Conservation (phyloP, 163 green algal species). For the Botryococcus braunii region DNA sequence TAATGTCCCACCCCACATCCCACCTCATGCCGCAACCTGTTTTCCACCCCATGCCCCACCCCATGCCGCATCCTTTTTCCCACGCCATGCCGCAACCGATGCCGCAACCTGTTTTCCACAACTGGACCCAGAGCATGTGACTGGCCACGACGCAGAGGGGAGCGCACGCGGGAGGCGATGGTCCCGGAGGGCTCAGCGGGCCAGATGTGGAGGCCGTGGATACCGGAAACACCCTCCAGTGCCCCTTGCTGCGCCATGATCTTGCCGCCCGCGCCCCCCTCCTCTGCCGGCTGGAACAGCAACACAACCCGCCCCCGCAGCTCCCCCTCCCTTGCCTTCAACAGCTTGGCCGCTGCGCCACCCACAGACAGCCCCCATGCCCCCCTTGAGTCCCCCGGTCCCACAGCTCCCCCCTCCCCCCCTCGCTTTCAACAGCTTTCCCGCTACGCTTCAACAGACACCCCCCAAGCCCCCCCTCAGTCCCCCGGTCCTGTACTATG, state of each 20-base stretch:
- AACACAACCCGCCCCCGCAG: slow-evolving; percentile 64
- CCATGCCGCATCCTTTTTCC: not conserved
- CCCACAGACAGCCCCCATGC: not conserved
- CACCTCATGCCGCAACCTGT: no score
- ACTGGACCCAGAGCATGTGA: slow-evolving; percentile 33
- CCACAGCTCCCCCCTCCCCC: slow-evolving; percentile 18
- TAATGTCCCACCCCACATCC: no score
- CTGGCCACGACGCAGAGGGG: not conserved
- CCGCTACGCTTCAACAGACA: slow-evolving; percentile 20
- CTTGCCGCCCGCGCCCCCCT: slow-evolving; percentile 76
- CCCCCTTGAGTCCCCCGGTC: slow-evolving; percentile 32
- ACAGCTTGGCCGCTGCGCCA: slow-evolving; percentile 41
- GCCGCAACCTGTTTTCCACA: slow-evolving; percentile 29
- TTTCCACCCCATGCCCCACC: not conserved
- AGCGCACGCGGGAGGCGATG: slow-evolving; percentile 28
- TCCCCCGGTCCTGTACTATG: slow-evolving; percentile 38
- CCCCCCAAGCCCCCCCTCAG: not conserved
- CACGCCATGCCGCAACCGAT: not conserved
- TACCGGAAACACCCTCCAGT: slow-evolving; percentile 12
- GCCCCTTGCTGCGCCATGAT: slow-evolving; percentile 71
- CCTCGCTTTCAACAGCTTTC: slow-evolving; percentile 42
- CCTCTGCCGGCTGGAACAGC: slow-evolving; percentile 92
- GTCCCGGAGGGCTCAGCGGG: slow-evolving; percentile 42
- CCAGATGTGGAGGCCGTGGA: slow-evolving; percentile 63
- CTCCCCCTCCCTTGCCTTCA: slow-evolving; percentile 35